Percentiles rank a stretch among this genome's conserved stretches.
Evolutionary conservation across 108 stramenopile species (phyloP).

Genomic region (Fragilaria crotonensis): DNA sequence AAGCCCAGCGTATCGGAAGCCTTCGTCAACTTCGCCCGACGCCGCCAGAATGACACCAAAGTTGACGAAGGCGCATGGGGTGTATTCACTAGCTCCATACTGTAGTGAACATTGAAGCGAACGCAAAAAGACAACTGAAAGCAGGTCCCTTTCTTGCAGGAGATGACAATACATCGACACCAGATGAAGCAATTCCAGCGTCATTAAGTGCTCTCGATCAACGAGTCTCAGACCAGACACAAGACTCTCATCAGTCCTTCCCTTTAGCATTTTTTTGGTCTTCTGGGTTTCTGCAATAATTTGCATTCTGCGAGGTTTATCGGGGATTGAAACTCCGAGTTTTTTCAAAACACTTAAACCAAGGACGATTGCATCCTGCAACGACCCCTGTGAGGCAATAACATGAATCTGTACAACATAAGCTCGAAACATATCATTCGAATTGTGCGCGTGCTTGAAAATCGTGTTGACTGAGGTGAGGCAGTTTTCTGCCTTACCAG

Average conservation of each 20-base stretch:
- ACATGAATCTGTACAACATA: slow-evolving; percentile 11
- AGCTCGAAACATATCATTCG: slow-evolving; percentile 29
- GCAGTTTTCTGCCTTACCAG: slow-evolving; percentile 12
- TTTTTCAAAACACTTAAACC: neutral
- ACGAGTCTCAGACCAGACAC: neutral
- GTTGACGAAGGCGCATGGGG: neutral
- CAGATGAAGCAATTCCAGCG: neutral
- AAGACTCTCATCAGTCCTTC: neutral
- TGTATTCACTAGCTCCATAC: neutral
- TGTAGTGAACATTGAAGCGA: neutral
- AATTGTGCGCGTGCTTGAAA: slow-evolving; percentile 11
- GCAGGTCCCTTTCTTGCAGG: neutral
- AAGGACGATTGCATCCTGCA: neutral
- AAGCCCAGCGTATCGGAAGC: slow-evolving; percentile 8
- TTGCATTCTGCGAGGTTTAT: neutral
- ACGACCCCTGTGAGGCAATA: neutral
- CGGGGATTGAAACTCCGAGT: neutral
- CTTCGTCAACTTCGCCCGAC: slow-evolving; percentile 12
- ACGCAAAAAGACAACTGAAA: neutral
- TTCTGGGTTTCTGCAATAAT: neutral
- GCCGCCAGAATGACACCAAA: neutral
- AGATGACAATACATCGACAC: neutral
- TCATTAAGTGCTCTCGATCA: neutral
- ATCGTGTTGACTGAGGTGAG: neutral
- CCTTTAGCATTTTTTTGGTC: neutral